Percentiles rank a stretch among this genome's conserved stretches.
These are phyloP conservation scores for Thielaviopsis cerberus DNA, from an alignment of 2,329 filamentous ascomycete species.

Conservation along the genomic window DNA sequence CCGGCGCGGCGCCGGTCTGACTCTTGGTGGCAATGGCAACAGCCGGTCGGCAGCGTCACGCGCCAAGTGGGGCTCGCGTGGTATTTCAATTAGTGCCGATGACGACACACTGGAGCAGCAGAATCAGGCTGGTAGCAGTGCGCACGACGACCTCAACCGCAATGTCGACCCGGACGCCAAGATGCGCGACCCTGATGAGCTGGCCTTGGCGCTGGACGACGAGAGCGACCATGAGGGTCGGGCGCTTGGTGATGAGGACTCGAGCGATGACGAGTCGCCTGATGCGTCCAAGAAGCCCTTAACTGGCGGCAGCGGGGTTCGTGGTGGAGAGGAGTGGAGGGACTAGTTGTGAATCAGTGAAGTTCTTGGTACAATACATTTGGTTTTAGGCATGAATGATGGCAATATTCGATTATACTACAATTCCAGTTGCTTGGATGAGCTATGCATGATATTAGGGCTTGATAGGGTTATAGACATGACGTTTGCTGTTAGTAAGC, in stretches of 20 bases:
- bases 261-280: constrained; percentile 10
- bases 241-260: background rate
- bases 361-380: background rate
- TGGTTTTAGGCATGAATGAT: background rate
- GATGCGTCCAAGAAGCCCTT: constrained; percentile 2
- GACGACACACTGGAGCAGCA: constrained; percentile 37
- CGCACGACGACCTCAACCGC: constrained; percentile 27
- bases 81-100: constrained; percentile 49
- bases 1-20: constrained; percentile 12
- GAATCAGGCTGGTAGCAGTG: constrained; percentile 23
- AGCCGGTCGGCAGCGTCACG: constrained; percentile 14
- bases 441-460: background rate
- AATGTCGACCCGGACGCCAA: constrained; percentile 41
- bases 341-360: constrained; percentile 16
- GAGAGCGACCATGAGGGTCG: constrained; percentile 15
- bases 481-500: background rate
- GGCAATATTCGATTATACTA: background rate
- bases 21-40: background rate
- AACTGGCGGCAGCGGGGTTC: constrained; percentile 20
- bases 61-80: constrained; percentile 43
- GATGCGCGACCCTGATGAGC: constrained; percentile 48
- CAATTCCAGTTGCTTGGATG: background rate
- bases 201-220: constrained; percentile 39
- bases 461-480: background rate
- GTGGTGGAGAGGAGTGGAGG: constrained; percentile 29